phyloP scores from a whole-genome alignment of 2,329 filamentous ascomycete genomes.

The Zymoseptoria ardabiliae region DNA sequence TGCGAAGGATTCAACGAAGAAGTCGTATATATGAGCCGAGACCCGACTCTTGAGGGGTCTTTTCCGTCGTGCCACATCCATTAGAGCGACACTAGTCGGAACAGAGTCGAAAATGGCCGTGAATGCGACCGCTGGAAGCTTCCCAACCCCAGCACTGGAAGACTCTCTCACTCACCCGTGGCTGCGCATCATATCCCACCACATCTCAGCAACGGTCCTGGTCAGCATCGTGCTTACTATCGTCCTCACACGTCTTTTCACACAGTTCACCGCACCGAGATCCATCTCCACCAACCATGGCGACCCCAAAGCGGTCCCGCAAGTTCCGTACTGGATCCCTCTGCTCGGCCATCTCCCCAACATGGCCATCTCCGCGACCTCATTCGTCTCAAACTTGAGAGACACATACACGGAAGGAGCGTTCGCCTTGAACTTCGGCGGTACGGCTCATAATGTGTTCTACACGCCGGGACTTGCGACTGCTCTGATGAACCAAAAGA shows the following conservation, averaged over 20 bases:
- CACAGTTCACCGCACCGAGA: not conserved
- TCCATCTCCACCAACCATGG: conserved; percentile 8
- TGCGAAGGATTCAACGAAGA: not conserved
- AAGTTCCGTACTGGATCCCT: conserved; percentile 54
- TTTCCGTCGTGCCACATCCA: not conserved
- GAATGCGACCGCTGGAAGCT: not conserved
- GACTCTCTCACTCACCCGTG: not conserved
- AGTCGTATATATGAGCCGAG: not conserved
- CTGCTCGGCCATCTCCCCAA: conserved; percentile 50
- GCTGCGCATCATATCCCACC: not conserved
- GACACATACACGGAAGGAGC: conserved; percentile 36
- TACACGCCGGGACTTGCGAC: conserved; percentile 42
- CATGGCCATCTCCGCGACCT: conserved; percentile 38
- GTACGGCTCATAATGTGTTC: conserved; percentile 45
- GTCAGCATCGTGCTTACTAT: not conserved
- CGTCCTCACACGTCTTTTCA: not conserved
- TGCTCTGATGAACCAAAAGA: conserved; percentile 34
- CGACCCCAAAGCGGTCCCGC: conserved; percentile 22
- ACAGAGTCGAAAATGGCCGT: not conserved
- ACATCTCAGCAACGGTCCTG: not conserved
- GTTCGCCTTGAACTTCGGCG: conserved; percentile 44
- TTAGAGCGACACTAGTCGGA: not conserved
- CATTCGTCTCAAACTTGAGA: conserved; percentile 37
- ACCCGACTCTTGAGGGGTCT: not conserved
- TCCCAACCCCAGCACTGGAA: not conserved